Evolutionary conservation across 805 yeast genomes (phyloP), one percentile per base, ranked within the genome.

Genomic region (Ogataea philodendri): DNA sequence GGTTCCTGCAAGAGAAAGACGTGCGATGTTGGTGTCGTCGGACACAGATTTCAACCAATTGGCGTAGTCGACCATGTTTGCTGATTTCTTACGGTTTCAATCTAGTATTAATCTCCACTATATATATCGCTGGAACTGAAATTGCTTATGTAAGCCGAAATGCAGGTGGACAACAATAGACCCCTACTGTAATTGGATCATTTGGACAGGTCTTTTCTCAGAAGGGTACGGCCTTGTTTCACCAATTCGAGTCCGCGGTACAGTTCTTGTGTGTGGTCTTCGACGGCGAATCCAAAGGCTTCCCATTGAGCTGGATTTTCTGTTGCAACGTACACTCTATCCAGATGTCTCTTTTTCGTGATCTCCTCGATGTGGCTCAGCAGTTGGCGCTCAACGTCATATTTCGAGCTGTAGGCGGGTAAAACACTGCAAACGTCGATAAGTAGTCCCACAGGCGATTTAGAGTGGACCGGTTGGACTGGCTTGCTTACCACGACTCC

Each of bases 1-100:
- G n/a, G 90, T 83, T n/a, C 93, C 93, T 7, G 90, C 88, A 33
- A 84, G 65, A 0, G 89, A 66, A 34, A 84, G 65, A 38, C 69
- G 62, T 3, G 81, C 66, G 22, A 84, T 42, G 25, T 51, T 51
- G 14, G 70, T 62, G 55, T 76, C 65, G 52, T 80, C 84, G 35
- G 63, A 58, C 39, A 81, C 52, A 8, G 69, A 66, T 21, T 60
- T 54, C 65, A 78, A 59, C 93, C 90, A 83, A 20, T 7, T 18
- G 15, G 29, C 16, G 37, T 44, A 52, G 20, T 47, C 37, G 11
- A 46, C 55, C 53, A 45, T 59, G 25, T 25, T 30, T 11, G 13
- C n/a, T n/a, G n/a, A n/a, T n/a, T n/a, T n/a, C n/a, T n/a, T n/a
- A n/a, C n/a, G n/a, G n/a, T n/a, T n/a, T n/a, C n/a, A n/a, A n/a